phyloP scores from a whole-genome alignment of 208 protist species.

The Leishmania lainsoni region DNA sequence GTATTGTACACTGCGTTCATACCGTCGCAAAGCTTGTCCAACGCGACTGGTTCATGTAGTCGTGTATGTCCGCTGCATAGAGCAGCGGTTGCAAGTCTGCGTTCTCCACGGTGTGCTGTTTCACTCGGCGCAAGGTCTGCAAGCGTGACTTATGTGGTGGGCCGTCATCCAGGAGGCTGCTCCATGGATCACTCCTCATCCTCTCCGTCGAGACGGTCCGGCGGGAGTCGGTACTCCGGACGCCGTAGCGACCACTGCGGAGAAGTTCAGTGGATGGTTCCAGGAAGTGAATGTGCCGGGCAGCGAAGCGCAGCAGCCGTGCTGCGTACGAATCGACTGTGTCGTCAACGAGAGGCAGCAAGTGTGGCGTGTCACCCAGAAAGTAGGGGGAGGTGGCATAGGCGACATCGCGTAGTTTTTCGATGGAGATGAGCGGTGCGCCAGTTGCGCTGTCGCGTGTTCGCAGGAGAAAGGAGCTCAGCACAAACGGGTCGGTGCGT shows the following conservation, averaged over 20 bases:
- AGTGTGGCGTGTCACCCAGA: constrained; percentile 11
- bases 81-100: constrained; percentile 68
- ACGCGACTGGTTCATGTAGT: constrained; percentile 41
- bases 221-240: not conserved
- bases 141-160: constrained; percentile 27
- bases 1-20: constrained; percentile 33
- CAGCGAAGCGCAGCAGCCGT: constrained; percentile 35
- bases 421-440: constrained; percentile 35
- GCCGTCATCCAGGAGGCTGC: constrained; percentile 23
- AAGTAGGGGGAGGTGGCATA: constrained; percentile 36
- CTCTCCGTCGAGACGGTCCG: not conserved
- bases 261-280: constrained; percentile 31
- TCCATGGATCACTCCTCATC: not conserved
- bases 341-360: constrained; percentile 37
- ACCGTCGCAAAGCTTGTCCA: constrained; percentile 41
- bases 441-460: constrained; percentile 5
- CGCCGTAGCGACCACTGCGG: constrained; percentile 18
- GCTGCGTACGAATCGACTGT: constrained; percentile 33
- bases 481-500: constrained; percentile 55
- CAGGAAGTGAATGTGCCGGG: constrained; percentile 16
- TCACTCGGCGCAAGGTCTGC: constrained; percentile 35
- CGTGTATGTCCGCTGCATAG: constrained; percentile 59
- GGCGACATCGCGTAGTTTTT: constrained; percentile 32
- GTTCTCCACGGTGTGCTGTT: constrained; percentile 45
- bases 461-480: constrained; percentile 46